Base-by-base conservation (phyloP, 2,329 filamentous ascomycete species). In the Ceratocystis papillata region DNA sequence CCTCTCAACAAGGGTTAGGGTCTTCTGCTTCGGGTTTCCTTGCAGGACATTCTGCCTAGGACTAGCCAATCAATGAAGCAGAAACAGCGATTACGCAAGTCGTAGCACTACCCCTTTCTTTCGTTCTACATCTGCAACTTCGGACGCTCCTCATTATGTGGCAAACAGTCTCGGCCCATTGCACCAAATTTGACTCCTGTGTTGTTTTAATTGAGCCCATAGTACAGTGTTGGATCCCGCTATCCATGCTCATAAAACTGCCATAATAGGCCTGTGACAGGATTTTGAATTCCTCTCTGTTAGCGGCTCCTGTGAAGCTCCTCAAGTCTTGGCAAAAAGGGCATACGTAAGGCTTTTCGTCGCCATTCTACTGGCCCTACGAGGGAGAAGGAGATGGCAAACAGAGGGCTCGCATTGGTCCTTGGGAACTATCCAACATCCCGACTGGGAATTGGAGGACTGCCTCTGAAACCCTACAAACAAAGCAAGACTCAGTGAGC, bases 281-380 rank as follows among this genome's bases (percentile, higher is more conserved):
- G 53, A 37, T 59, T 1, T 30, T 30, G 2, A 57, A 33, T 15
- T 17, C 0, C 25, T 22, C 25, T 8, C 22, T 22, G 46, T 57
- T 17, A 17, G 25, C 22, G 55, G 55, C 28, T n/a, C 28, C 30
- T 37, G 17, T 37, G 15, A 59, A n/a, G 6, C 12, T 30, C 28
- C 55, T 59, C 5, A 28, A 2, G 55, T n/a, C 55, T 59, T 59
- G 55, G 55, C 55, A 37, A 59, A 59, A n/a, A 20, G 25, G 6
- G 55, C 33, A 59, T 59, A 59, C 55, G 55, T 59, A 59, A 59
- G 55, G 28, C 12, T 37, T 59, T 59, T 59, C 55, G 55, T 59
- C 6, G 55, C 22, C 55, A 15, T 37, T 59, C 55, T 30, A 4
- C 55, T 55, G 22, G 53, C 5, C 25, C 17, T 57, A 17, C 28